Evolutionary conservation across 768 basidiomycete species (phyloP), one percentile per base, ranked within the genome.

Genomic region (Pilatotrama ljubarskyi): DNA sequence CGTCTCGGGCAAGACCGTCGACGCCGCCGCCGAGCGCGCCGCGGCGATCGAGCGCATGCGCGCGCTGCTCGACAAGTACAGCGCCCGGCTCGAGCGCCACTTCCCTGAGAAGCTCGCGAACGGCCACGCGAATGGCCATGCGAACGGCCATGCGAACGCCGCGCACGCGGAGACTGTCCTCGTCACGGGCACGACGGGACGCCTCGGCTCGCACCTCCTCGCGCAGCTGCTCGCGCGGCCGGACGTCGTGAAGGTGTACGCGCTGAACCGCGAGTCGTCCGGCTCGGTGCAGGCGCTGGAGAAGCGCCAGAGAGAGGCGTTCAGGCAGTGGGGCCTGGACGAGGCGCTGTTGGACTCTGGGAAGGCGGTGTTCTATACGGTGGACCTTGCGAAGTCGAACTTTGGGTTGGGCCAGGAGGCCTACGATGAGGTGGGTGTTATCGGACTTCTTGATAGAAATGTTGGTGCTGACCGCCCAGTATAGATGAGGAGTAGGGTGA

Each of bases 141-240:
- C 43, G 18, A 59, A 52, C 38, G 51, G 52, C 5, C 37, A 41
- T 29, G 36, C 47, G 2, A 35, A 41, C 38, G 54, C 14, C 24
- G 26, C 15, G 1, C 37, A 18, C 11, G 47, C 40, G 6, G 64
- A 64, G 35, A 67, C 70, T 13, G 68, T 74, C 3, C 63, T 75
- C 13, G 44, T 74, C 46, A 75, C 74, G 3, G 74, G 74, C 8
- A 69, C 72, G 2, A 75, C 73, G 17, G 74, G 74, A 4, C 65
- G 64, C 5, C 59, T 75, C 15, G 74, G 74, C 9, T 58, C 67
- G 18, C 64, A 73, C 20, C 52, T 72, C 18, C 65, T 75, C 14
- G 64, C 65, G 18, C 58, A 65, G 24, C 59, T 72, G 18, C 55
- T 70, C 15, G 43, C 38, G 14, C 54, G 59, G 9, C n/a, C 25